These are phyloP conservation scores for Gaertneriomyces semiglobifer DNA, from an alignment of 192 early-diverging fungal genomes.

Conservation along the genomic window DNA sequence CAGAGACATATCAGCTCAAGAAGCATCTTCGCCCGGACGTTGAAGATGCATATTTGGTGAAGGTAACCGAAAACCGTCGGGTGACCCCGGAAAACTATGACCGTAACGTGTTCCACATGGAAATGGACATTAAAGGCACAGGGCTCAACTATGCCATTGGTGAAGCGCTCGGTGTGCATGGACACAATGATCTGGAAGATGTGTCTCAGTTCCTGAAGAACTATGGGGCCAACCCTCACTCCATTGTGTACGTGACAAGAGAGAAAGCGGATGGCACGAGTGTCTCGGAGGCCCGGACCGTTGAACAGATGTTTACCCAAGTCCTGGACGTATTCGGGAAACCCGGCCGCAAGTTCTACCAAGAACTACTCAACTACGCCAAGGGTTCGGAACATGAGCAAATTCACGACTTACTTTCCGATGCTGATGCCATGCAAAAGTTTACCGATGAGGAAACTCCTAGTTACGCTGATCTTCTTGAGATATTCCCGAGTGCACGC, in stretches of 20 bases:
- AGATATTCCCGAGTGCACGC: conserved; percentile 78
- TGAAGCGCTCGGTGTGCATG: conserved; percentile 90
- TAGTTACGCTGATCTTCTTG: conserved; percentile 83
- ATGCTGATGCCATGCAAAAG: conserved; percentile 72
- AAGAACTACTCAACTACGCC: conserved; percentile 68
- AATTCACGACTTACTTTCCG: conserved; percentile 61
- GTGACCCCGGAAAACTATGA: conserved; percentile 86
- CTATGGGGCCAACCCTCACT: conserved; percentile 68
- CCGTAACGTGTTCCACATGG: conserved; percentile 95
- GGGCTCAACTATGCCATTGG: conserved; percentile 87
- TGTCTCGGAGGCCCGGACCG: conserved; percentile 64
- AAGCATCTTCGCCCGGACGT: conserved; percentile 60
- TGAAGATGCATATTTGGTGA: conserved; percentile 60
- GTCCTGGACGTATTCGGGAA: conserved; percentile 89
- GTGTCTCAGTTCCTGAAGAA: conserved; percentile 69
- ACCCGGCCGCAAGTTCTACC: conserved; percentile 92
- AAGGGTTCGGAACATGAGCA: conserved; percentile 65
- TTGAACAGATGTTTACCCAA: conserved; percentile 78
- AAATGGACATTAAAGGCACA: conserved; percentile 80
- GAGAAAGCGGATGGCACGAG: conserved; percentile 44
- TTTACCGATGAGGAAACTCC: conserved; percentile 75
- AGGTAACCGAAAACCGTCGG: conserved; percentile 70
- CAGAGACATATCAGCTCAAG: conserved; percentile 58
- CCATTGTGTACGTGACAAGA: conserved; percentile 61
- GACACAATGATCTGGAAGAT: conserved; percentile 73